Conservation (phyloP, 208 protist species). For the Trypanosoma cruzi region DNA sequence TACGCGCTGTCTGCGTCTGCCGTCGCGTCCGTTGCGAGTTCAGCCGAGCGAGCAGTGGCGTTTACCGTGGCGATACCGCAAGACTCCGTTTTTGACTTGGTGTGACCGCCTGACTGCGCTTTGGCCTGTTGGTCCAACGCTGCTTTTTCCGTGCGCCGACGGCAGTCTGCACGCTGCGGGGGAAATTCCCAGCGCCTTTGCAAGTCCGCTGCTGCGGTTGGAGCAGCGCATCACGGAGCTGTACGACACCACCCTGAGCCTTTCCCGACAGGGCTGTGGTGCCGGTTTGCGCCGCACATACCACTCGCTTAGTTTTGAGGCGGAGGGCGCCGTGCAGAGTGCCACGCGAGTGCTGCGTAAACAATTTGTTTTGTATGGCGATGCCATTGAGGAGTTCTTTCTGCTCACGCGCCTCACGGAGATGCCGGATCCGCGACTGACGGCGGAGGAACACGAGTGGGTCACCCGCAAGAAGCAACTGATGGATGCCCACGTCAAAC, state of each 20-base stretch:
- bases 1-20: conserved; percentile 31
- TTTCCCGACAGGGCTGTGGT: background rate
- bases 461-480: conserved; percentile 6
- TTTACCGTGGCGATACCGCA: conserved; percentile 10
- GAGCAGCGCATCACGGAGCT: conserved; percentile 60
- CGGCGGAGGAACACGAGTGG: conserved; percentile 4
- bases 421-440: conserved; percentile 13
- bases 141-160: conserved; percentile 43
- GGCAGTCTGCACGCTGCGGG: conserved; percentile 56
- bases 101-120: conserved; percentile 1
- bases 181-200: conserved; percentile 59
- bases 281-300: conserved; percentile 25
- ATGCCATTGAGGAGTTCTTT: conserved; percentile 53
- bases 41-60: background rate
- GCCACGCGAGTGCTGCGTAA: conserved; percentile 39
- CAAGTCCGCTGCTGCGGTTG: conserved; percentile 51
- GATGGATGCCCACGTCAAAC: conserved; percentile 29
- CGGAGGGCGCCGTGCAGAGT: conserved; percentile 27
- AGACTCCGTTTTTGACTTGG: conserved; percentile 14
- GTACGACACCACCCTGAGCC: conserved; percentile 30
- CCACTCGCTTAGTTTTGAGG: conserved; percentile 28
- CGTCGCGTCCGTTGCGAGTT: conserved; percentile 33
- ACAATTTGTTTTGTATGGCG: conserved; percentile 49
- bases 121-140: conserved; percentile 34
- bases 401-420: conserved; percentile 21